Percentiles rank a stretch among this genome's conserved stretches.
Evolutionary conservation across 2,329 filamentous ascomycete species (phyloP).

Genomic region (Claviceps sorghi): DNA sequence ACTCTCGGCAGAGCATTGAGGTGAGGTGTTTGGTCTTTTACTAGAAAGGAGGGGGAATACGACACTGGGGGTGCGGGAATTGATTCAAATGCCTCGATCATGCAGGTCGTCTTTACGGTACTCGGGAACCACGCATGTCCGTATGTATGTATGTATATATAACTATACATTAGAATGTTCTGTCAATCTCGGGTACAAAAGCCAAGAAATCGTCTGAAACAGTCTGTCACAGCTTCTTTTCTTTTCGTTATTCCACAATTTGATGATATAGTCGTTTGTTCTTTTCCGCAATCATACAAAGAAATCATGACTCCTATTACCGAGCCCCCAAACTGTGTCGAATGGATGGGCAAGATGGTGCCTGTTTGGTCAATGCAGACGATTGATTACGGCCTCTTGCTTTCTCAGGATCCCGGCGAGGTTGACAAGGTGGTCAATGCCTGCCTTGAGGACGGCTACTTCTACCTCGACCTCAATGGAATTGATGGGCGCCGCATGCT

Average conservation of each 20-base stretch:
- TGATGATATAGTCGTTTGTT: neutral
- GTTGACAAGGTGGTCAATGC: slow-evolving; percentile 34
- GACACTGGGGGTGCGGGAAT: neutral
- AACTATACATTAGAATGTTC: no score
- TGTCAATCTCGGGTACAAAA: neutral
- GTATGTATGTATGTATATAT: neutral
- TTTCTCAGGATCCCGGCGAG: slow-evolving; percentile 39
- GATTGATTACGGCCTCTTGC: slow-evolving; percentile 34
- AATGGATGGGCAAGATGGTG: slow-evolving; percentile 34
- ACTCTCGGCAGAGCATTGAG: slow-evolving; percentile 48
- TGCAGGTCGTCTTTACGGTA: neutral
- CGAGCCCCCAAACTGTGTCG: slow-evolving; percentile 28
- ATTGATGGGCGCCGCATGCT: slow-evolving; percentile 39
- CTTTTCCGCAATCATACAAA: neutral
- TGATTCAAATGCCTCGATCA: neutral
- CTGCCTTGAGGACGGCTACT: slow-evolving; percentile 38
- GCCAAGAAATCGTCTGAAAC: neutral
- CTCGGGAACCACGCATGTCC: neutral
- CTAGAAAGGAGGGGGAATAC: slow-evolving; percentile 15
- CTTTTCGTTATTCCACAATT: no score
- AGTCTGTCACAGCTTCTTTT: neutral
- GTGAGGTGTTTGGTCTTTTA: slow-evolving; percentile 50
- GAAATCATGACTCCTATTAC: slow-evolving; percentile 22
- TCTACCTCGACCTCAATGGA: slow-evolving; percentile 38
- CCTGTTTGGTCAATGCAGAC: slow-evolving; percentile 38